These are phyloP conservation scores for Fusarium sacchari DNA, from an alignment of 2,329 filamentous ascomycete species.

Conservation along the genomic window DNA sequence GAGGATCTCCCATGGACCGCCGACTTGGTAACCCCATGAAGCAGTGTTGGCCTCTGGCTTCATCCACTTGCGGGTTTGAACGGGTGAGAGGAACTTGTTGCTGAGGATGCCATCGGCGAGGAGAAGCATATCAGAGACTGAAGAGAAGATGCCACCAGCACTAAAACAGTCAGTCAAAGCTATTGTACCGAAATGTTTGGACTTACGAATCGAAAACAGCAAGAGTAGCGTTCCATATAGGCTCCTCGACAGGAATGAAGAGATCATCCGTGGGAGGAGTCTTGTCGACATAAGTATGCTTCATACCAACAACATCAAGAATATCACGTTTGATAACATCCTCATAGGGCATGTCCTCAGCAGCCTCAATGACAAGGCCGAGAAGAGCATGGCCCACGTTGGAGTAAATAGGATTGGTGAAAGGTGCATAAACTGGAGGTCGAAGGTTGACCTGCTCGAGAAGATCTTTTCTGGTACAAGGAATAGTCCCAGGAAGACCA, in stretches of 20 bases:
- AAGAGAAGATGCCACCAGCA: slow-evolving; percentile 55
- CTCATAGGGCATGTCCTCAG: slow-evolving; percentile 52
- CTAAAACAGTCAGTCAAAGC: slow-evolving; percentile 29
- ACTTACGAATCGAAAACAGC: slow-evolving; percentile 51
- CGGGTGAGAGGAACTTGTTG: slow-evolving; percentile 52
- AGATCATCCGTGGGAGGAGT: slow-evolving; percentile 46
- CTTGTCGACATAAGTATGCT: slow-evolving; percentile 50
- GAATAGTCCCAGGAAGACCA: slow-evolving; percentile 47
- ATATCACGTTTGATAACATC: slow-evolving; percentile 54
- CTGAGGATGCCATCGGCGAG: slow-evolving; percentile 55
- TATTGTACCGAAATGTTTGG: fast-evolving
- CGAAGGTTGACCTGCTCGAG: slow-evolving; percentile 42
- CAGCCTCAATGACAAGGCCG: slow-evolving; percentile 56
- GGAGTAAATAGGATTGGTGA: slow-evolving; percentile 59
- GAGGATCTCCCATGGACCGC: slow-evolving; percentile 60
- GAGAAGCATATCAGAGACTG: slow-evolving; percentile 53
- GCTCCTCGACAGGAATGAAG: slow-evolving; percentile 50
- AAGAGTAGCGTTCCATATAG: slow-evolving; percentile 48
- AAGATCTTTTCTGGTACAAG: slow-evolving; percentile 46
- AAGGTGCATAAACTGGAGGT: slow-evolving; percentile 55
- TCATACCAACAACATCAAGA: slow-evolving; percentile 55
- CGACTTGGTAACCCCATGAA: slow-evolving; percentile 51
- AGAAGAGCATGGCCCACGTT: slow-evolving; percentile 59
- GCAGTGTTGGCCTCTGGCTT: slow-evolving; percentile 54
- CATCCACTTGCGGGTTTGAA: slow-evolving; percentile 57